These are phyloP conservation scores for Russula sp. DNA, from an alignment of 768 basidiomycete genomes.

Conservation along the genomic window DNA sequence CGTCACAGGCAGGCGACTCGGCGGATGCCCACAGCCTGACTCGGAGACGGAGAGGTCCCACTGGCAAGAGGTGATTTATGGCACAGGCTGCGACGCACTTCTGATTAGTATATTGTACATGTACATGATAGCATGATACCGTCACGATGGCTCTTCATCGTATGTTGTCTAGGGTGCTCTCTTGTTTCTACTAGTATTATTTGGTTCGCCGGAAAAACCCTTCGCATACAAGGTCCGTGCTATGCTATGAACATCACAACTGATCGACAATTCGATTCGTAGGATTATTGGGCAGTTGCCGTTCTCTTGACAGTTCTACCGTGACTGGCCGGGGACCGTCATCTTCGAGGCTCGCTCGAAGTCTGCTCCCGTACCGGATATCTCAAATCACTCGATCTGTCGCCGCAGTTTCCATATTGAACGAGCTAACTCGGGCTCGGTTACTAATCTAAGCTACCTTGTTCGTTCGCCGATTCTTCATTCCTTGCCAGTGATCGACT, in stretches of 20 bases:
- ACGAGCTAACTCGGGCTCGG: slow-evolving; percentile 35
- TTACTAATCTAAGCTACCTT: not conserved
- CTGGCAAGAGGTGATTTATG: no score
- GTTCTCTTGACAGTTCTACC: slow-evolving; percentile 54
- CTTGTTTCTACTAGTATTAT: no score
- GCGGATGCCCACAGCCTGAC: no score
- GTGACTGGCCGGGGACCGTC: slow-evolving; percentile 52
- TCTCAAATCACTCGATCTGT: slow-evolving; percentile 53
- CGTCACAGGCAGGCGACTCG: no score
- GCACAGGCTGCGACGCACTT: no score
- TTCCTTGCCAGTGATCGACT: no score
- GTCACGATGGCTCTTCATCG: no score
- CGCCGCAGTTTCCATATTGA: slow-evolving; percentile 77
- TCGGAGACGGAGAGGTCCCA: no score
- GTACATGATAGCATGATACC: no score
- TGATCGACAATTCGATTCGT: not conserved
- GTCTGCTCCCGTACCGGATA: slow-evolving; percentile 55
- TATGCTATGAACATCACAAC: not conserved
- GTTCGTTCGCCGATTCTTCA: no score
- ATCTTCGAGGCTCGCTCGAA: slow-evolving; percentile 52
- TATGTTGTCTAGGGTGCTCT: no score
- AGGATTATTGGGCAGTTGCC: slow-evolving; percentile 43
- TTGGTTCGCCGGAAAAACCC: not conserved
- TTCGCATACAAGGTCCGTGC: not conserved
- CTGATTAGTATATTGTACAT: no score